phyloP scores from a whole-genome alignment of 2,329 filamentous ascomycete genomes.

The Colletotrichum sp. region DNA sequence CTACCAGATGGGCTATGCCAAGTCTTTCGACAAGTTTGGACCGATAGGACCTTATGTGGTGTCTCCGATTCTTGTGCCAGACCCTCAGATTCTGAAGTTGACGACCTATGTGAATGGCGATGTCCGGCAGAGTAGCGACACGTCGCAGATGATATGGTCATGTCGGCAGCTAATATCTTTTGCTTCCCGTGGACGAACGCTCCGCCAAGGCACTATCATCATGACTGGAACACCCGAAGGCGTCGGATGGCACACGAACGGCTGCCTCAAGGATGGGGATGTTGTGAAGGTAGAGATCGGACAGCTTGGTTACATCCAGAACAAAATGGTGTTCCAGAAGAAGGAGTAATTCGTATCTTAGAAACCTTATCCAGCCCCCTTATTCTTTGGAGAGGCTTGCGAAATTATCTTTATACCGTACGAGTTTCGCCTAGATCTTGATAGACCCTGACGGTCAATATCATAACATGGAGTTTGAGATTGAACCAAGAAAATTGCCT shows the following conservation, averaged over 20 bases:
- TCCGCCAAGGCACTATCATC: slow-evolving; percentile 45
- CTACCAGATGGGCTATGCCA: slow-evolving; percentile 59
- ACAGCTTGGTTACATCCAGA: not conserved
- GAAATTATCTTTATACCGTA: not conserved
- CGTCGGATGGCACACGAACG: not conserved
- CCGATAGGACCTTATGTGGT: slow-evolving; percentile 50
- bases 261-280: not conserved
- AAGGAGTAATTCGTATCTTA: not conserved
- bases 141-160: not conserved
- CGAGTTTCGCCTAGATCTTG: not conserved
- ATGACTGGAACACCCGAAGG: slow-evolving; percentile 51
- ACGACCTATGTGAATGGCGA: slow-evolving; percentile 52
- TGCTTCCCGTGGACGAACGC: slow-evolving; percentile 30
- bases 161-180: slow-evolving; percentile 30
- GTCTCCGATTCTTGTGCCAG: slow-evolving; percentile 44
- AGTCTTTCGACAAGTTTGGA: slow-evolving; percentile 61
- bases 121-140: slow-evolving; percentile 43
- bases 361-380: not conserved
- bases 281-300: not conserved
- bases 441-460: not conserved
- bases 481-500: not conserved
- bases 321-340: not conserved
- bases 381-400: not conserved
- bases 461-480: not conserved
- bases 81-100: slow-evolving; percentile 47